Base-by-base conservation (phyloP, 345 rosid genomes). In the Heritiera littoralis region DNA sequence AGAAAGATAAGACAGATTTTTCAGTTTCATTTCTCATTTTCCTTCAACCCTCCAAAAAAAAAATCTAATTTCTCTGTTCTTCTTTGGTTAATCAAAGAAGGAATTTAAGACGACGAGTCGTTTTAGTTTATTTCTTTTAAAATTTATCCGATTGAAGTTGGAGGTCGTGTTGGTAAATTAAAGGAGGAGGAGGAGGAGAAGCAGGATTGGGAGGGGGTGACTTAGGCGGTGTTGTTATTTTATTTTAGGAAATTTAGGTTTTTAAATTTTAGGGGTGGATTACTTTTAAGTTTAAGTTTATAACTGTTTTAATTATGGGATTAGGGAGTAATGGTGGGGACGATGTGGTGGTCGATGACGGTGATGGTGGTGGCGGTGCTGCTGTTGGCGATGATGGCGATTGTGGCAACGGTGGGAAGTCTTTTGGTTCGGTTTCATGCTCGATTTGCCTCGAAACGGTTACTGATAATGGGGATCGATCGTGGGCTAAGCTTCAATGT, bases 401-500 rank as follows among this genome's bases (percentile, higher is more conserved):
- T 75, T 76, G 86, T 64, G 83, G 84, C 20, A 79, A 72, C 38
- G 84, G 79, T n/a, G 88, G 87, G 58, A 90, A 90, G 81, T 83
- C 83, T 5, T 86, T 87, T 75, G 87, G 90, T 35, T 81, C 90
- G 7, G 92, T 94, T 80, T 83, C 98, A 3, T 96, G 98, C 81
- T 96, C 99, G 93, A 92, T 96, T 90, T 96, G 99, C 81, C 97
- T 96, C 28, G 99, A 96, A 56, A 79, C 78, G 17, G 98, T 96
- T 14, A 79, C 85, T 58, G 91, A 90, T 75, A 86, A 86, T 35
- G 95, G 95, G 68, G 95, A 94, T 91, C 97, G 99, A 65, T 88
- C 98, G 2, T 92, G 93, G 99, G 97, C 98, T 45, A 96, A 92
- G 86, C 98, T 96, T 84, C 98, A 94, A 84, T 96, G 99, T 49